phyloP scores from a whole-genome alignment of 2,329 filamentous ascomycete genomes.

The Penicillium decumbens region DNA sequence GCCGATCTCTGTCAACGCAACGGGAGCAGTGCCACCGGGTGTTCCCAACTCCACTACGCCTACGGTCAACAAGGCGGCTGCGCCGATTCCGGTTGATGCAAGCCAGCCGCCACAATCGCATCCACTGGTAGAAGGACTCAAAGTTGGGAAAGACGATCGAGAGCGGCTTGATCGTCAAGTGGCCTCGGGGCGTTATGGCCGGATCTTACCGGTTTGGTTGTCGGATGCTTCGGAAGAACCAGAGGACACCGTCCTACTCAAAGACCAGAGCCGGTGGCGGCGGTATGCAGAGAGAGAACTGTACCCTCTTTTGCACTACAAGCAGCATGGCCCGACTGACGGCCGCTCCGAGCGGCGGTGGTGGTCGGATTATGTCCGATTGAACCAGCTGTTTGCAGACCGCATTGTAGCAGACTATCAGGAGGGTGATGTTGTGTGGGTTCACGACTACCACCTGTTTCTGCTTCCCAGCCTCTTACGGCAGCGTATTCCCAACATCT shows the following conservation, averaged over 20 bases:
- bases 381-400: constrained; percentile 90
- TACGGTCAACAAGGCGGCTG: constrained; percentile 68
- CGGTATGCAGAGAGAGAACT: constrained; percentile 87
- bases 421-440: constrained; percentile 84
- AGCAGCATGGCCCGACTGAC: constrained; percentile 84
- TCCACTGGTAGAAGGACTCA: constrained; percentile 63
- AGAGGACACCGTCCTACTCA: constrained; percentile 65
- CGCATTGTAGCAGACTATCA: constrained; percentile 84
- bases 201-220: constrained; percentile 84
- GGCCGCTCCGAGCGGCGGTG: constrained; percentile 73
- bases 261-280: constrained; percentile 81
- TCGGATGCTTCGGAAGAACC: constrained; percentile 68
- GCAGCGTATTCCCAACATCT: constrained; percentile 79
- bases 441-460: constrained; percentile 93
- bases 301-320: constrained; percentile 93
- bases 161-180: constrained; percentile 69
- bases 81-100: constrained; percentile 69
- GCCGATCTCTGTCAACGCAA: constrained; percentile 26
- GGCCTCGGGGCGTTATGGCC: constrained; percentile 66
- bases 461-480: constrained; percentile 83
- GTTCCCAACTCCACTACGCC: constrained; percentile 27
- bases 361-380: constrained; percentile 88
- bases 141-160: constrained; percentile 66
- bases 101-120: constrained; percentile 53
- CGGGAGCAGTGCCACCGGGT: constrained; percentile 26